Evolutionary conservation across 805 yeast genomes (phyloP).

Genomic region (Ogataea thermomethanolica): DNA sequence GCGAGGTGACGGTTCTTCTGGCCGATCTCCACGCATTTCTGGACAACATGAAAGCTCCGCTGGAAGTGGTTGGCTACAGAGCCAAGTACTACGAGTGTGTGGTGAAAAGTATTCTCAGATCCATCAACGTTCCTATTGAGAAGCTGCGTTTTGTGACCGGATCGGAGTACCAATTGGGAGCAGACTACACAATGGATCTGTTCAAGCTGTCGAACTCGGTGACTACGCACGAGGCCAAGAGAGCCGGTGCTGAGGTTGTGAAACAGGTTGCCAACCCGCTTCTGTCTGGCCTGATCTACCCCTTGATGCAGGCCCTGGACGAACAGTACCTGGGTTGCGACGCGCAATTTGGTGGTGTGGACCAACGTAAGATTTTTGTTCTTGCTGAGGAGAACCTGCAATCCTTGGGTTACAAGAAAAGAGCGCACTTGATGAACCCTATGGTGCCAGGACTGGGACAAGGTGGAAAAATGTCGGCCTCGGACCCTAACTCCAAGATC

Average conservation of each 20-base stretch:
- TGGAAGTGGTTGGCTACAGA: conserved; percentile 84
- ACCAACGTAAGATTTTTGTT: conserved; percentile 96
- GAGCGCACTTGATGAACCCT: conserved; percentile 98
- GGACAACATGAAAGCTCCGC: conserved; percentile 97
- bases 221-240: conserved; percentile 92
- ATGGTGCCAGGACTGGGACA: conserved; percentile 98
- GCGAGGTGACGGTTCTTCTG: conserved; percentile 84
- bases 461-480: conserved; percentile 98
- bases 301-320: conserved; percentile 97
- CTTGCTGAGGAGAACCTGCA: conserved; percentile 94
- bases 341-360: conserved; percentile 98
- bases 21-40: conserved; percentile 97
- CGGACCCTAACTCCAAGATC: conserved; percentile 97
- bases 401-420: conserved; percentile 85
- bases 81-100: conserved; percentile 84
- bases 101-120: conserved; percentile 78
- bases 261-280: conserved; percentile 95
- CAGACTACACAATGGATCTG: conserved; percentile 82
- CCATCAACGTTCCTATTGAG: conserved; percentile 91
- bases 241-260: conserved; percentile 99
- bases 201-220: conserved; percentile 82
- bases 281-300: conserved; percentile 90
- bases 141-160: conserved; percentile 82
- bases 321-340: conserved; percentile 87
- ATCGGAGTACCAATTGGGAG: conserved; percentile 78